Evolutionary conservation across 192 early-diverging fungal species (phyloP).

Genomic region (Kickxella alabastrina): DNA sequence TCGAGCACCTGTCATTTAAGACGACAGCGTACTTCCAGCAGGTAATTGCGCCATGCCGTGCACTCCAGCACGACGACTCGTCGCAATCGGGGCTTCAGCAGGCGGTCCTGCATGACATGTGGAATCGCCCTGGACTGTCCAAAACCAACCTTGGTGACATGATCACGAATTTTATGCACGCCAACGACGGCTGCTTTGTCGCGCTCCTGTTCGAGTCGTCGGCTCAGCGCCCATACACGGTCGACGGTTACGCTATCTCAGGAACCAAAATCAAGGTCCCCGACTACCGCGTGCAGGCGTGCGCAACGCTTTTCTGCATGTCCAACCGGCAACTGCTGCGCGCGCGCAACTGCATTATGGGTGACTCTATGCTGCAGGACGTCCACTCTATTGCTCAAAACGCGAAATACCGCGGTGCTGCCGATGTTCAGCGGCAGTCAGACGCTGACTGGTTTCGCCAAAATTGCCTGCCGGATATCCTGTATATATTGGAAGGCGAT

Average conservation of each 20-base stretch:
- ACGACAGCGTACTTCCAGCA: constrained; percentile 48
- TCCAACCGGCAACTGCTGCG: constrained; percentile 30
- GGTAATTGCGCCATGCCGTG: constrained; percentile 30
- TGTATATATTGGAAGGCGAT: constrained; percentile 31
- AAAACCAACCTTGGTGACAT: constrained; percentile 27
- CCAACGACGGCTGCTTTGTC: constrained; percentile 43
- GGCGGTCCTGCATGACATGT: constrained; percentile 28
- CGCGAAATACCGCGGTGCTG: background rate
- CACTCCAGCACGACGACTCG: constrained; percentile 32
- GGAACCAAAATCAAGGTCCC: constrained; percentile 37
- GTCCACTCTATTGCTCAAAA: constrained; percentile 11
- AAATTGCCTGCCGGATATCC: constrained; percentile 47
- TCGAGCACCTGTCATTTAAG: constrained; percentile 30
- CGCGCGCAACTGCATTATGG: constrained; percentile 18
- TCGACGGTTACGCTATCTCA: constrained; percentile 37
- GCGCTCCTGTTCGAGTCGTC: constrained; percentile 50
- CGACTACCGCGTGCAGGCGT: constrained; percentile 46
- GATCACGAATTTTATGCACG: constrained; percentile 24
- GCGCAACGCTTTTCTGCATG: constrained; percentile 39
- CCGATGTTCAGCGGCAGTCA: constrained; percentile 9
- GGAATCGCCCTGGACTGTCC: constrained; percentile 24
- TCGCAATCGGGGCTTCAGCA: constrained; percentile 6
- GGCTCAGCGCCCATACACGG: constrained; percentile 22
- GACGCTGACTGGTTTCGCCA: constrained; percentile 48
- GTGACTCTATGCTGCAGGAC: constrained; percentile 29